These are phyloP conservation scores for Scortechinia acanthostroma DNA, from an alignment of 2,329 filamentous ascomycete species.

Conservation along the genomic window DNA sequence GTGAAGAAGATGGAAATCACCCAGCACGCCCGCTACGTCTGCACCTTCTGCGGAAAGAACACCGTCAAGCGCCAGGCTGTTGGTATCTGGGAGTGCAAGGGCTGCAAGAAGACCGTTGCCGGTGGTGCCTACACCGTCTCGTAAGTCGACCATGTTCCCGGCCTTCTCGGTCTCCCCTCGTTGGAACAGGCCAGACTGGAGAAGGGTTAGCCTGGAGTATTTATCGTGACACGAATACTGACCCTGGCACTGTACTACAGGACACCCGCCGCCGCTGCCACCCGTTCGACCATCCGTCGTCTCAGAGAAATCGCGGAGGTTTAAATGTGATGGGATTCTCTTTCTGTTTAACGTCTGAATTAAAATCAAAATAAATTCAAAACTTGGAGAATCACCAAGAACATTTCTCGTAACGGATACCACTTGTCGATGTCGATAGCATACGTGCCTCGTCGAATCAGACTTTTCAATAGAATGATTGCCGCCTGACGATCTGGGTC, in stretches of 20 bases:
- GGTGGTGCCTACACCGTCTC: conserved; percentile 92
- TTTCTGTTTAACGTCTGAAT: conserved; percentile 20
- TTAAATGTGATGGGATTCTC: conserved; percentile 38
- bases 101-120: conserved; percentile 88
- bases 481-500: too few relatives aligned
- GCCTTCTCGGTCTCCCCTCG: background rate
- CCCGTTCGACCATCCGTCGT: conserved; percentile 92
- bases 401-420: too few relatives aligned
- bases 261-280: conserved; percentile 86
- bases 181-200: background rate
- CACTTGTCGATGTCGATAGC: too few relatives aligned
- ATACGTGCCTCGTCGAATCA: too few relatives aligned
- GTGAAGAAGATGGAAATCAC: conserved; percentile 99
- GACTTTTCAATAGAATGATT: too few relatives aligned
- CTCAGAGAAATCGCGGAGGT: conserved; percentile 96
- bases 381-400: too few relatives aligned
- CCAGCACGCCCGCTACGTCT: conserved; percentile 94
- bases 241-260: too few relatives aligned
- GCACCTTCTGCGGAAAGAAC: conserved; percentile 98
- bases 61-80: conserved; percentile 84
- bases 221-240: too few relatives aligned
- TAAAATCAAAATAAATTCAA: too few relatives aligned
- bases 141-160: conserved; percentile 54
- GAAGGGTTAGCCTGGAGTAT: background rate
- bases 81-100: conserved; percentile 95